Evolutionary conservation across 2,329 filamentous ascomycete species (phyloP), one percentile per base, ranked within the genome.

Genomic region (Monilinia vaccinii-corymbosi): DNA sequence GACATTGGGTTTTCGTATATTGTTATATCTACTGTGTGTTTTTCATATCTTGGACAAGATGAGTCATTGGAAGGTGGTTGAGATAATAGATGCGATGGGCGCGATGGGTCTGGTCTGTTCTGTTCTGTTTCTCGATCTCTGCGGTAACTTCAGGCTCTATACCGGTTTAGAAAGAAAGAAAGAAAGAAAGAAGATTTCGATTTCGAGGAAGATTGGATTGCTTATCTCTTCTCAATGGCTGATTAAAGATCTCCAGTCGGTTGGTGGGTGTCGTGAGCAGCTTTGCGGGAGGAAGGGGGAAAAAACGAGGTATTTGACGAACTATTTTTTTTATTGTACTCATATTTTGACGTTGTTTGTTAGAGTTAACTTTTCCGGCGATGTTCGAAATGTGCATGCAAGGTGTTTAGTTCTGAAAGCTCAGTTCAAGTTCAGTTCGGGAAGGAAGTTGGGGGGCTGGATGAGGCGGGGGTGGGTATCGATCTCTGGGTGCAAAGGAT

Each of bases 121-220:
- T 48, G 16, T 28, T 23, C 32, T 57, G n/a, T n/a, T n/a, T n/a
- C n/a, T n/a, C 55, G 18, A 57, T 57, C 14, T 57, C 55, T 57
- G 32, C 11, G 13, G 1, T 8, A 2, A 13, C n/a, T 11, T 10
- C 5, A 3, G 3, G 10, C 7, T 31, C 23, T 21, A 13, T 40
- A 57, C 44, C 53, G 49, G 7, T 36, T 7, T n/a, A 49, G 16
- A 40, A 57, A 57, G 11, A n/a, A n/a, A n/a, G n/a, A n/a, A n/a
- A n/a, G n/a, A n/a, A n/a, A n/a, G n/a, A n/a, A n/a, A n/a, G n/a
- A n/a, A n/a, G n/a, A n/a, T n/a, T n/a, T n/a, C n/a, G n/a, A n/a
- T n/a, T n/a, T n/a, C n/a, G n/a, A n/a, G n/a, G n/a, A n/a, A n/a
- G n/a, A n/a, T n/a, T n/a, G n/a, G n/a, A n/a, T n/a, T n/a, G n/a